Evolutionary conservation across 176 grass and related monocot species (phyloP), one percentile per base, ranked within the genome.

Genomic region (Raddia guianensis): DNA sequence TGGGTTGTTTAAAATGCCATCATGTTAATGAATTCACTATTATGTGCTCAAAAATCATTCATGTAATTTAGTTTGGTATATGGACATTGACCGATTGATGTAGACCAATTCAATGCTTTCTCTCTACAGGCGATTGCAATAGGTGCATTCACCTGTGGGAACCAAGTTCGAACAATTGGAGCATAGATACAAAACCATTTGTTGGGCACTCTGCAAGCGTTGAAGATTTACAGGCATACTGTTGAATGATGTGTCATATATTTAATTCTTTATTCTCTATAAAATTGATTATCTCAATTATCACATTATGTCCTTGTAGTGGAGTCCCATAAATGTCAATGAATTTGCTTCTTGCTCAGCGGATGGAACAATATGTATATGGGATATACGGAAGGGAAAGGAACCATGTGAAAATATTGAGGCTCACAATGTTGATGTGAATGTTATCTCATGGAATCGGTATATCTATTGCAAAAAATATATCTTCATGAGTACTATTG

Each of bases 361-460:
- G 3, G 96, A 98, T 74, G 82, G 88, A 49, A 93, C 77, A 43
- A 86, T 98, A 83, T 73, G 84, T 62, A 95, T 98, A 81, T 98
- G 96, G 96, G 92, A 98, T 76, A 79, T 83, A 57, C 86, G 96
- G 70, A 68, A 19, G 66, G 84, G 86, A 48, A 95, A 93, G 70
- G 63, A 84, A 19, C 96, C 92, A 6, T 60, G 57, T 76, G 51
- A 93, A 72, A 76, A 80, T 70, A 14, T 98, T 49, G 91, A 93
- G 78, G 96, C 96, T 79, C 92, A 98, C 63, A 79, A 95, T 68
- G 82, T 86, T 70, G 96, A 98, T 73, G 96, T 98, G 43, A 98
- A 98, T 66, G 96, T 98, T 86, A 93, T 98, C 48, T 95, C 96
- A 74, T 98, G 92, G 96, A 98, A 98, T 56, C 63, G 86, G 92